These are phyloP conservation scores for Penicillium sp. DNA, from an alignment of 2,329 filamentous ascomycete species.

Conservation along the genomic window DNA sequence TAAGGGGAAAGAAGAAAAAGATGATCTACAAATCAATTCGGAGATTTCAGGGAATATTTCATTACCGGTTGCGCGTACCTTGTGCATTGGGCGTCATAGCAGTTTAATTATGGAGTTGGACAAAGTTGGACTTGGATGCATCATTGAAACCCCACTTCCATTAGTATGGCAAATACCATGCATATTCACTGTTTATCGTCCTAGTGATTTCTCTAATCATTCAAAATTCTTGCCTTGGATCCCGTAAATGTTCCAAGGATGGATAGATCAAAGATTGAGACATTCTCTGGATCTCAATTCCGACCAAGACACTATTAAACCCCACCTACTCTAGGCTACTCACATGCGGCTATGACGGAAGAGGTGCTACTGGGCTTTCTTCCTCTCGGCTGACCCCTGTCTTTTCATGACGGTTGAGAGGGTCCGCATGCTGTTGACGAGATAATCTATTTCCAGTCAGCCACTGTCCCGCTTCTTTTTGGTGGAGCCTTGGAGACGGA, in stretches of 20 bases:
- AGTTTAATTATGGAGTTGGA: conserved; percentile 7
- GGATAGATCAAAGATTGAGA: neutral
- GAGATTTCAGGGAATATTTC: neutral
- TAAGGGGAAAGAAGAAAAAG: neutral
- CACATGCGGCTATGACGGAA: conserved; percentile 21
- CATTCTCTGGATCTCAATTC: conserved; percentile 3
- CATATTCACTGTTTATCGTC: neutral
- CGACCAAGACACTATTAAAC: conserved; percentile 7
- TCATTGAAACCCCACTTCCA: neutral
- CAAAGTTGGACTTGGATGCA: neutral
- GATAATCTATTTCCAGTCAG: conserved; percentile 28
- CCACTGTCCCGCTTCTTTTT: neutral
- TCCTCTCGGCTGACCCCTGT: conserved; percentile 14
- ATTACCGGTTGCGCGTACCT: conserved; percentile 8
- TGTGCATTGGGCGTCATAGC: conserved; percentile 16
- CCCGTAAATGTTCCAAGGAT: neutral
- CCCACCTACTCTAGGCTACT: conserved; percentile 11
- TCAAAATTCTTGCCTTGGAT: neutral
- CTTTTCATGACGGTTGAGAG: conserved; percentile 31
- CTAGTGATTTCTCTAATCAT: neutral
- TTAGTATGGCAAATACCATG: neutral
- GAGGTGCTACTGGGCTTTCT: conserved; percentile 30
- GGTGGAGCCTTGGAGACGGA: conserved; percentile 27
- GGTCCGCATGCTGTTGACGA: conserved; percentile 31
- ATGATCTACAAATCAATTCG: neutral